Conservation (phyloP, 169 alveolate species). For the Cryptosporidium muris region DNA sequence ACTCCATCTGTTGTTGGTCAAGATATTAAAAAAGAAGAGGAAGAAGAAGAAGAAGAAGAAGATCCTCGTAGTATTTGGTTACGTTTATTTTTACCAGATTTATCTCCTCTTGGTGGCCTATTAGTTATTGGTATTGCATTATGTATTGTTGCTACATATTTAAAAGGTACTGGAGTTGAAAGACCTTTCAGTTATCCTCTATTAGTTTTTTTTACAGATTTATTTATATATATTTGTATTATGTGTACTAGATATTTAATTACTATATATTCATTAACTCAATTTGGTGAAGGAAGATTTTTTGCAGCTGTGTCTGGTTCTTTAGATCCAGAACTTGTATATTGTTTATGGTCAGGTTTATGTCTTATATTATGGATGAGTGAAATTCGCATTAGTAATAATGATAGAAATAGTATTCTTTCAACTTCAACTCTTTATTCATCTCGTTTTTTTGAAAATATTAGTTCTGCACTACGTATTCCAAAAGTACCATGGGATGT, state of each 20-base stretch:
- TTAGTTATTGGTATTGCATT: slow-evolving; percentile 20
- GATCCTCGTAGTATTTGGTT: slow-evolving; percentile 64
- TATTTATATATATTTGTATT: slow-evolving; percentile 35
- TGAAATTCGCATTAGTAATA: neutral
- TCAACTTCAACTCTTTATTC: neutral
- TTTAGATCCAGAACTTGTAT: slow-evolving; percentile 62
- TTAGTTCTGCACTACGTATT: slow-evolving; percentile 17
- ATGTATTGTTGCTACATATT: slow-evolving; percentile 19
- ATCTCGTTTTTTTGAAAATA: slow-evolving; percentile 26
- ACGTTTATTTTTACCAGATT: slow-evolving; percentile 46
- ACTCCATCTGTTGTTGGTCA: slow-evolving; percentile 68
- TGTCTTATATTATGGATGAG: slow-evolving; percentile 47
- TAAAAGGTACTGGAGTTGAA: slow-evolving; percentile 32
- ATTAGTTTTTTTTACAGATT: slow-evolving; percentile 20
- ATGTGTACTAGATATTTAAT: slow-evolving; percentile 56
- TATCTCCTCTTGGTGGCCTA: slow-evolving; percentile 65
- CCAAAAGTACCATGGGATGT: slow-evolving; percentile 70
- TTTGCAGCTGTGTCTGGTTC: slow-evolving; percentile 70
- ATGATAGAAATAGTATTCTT: neutral
- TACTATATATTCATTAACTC: slow-evolving; percentile 22
- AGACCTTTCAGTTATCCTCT: slow-evolving; percentile 50
- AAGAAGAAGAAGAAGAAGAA: slow-evolving; percentile 69
- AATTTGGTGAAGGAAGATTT: slow-evolving; percentile 65
- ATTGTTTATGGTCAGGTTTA: slow-evolving; percentile 61
- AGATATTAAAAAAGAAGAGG: slow-evolving; percentile 61